Conservation (phyloP, 169 alveolate genomes). For the Eimeria praecox region DNA sequence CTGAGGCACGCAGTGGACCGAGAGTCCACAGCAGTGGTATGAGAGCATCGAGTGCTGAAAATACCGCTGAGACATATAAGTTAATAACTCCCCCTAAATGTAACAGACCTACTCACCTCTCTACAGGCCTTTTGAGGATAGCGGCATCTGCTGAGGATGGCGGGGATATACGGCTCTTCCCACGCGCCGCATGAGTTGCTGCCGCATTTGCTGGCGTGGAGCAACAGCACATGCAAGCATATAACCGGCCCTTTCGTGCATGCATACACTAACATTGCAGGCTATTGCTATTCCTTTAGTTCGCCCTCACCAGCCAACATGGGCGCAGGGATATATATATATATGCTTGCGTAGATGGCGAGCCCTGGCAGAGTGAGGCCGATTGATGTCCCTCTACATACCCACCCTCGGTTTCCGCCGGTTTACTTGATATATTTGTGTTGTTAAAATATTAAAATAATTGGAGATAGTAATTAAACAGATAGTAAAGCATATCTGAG, state of each 20-base stretch:
- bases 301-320: background rate
- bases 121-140: background rate
- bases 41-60: background rate
- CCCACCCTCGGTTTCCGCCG: no score
- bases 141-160: background rate
- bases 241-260: background rate
- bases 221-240: background rate
- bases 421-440: no score
- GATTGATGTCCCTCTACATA: no score
- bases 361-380: no score
- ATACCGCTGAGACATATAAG: background rate
- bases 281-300: background rate
- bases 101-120: background rate
- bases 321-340: background rate
- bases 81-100: background rate
- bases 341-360: no score
- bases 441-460: no score
- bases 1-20: background rate
- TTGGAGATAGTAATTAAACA: no score
- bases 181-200: background rate
- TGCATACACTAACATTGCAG: background rate
- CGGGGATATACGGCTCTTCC: background rate
- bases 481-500: no score
- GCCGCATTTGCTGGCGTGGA: background rate
- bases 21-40: background rate